A percentile compares a stretch with the other conserved stretches of the same genome.
Evolutionary conservation across 805 yeast species (phyloP).

Genomic region (Ogataea sp.): DNA sequence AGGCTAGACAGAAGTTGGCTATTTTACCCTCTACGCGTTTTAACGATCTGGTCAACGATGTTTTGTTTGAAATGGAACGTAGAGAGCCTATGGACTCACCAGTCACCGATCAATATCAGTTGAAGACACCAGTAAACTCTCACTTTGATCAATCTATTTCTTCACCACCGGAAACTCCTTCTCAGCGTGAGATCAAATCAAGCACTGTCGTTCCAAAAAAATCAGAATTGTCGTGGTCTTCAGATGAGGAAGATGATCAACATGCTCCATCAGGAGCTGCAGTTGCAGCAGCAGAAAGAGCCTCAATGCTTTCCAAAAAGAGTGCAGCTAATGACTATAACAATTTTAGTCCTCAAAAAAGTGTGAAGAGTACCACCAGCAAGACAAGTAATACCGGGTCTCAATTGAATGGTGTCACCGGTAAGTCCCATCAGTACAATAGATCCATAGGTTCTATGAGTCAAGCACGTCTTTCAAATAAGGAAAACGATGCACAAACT

Average conservation of each 20-base stretch:
- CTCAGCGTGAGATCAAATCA: slow-evolving; percentile 35
- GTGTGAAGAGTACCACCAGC: background rate
- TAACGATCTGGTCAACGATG: slow-evolving; percentile 85
- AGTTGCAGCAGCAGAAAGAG: background rate
- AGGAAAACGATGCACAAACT: slow-evolving; percentile 35
- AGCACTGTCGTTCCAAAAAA: slow-evolving; percentile 77
- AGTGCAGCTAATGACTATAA: background rate
- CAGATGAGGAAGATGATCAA: slow-evolving; percentile 66
- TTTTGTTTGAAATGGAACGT: slow-evolving; percentile 77
- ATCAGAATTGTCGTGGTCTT: slow-evolving; percentile 81
- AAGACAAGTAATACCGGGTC: background rate
- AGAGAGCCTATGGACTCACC: slow-evolving; percentile 4
- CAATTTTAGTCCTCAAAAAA: background rate
- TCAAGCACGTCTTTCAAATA: too few species aligned
- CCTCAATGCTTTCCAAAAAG: background rate
- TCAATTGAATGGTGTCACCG: background rate
- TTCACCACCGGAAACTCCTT: slow-evolving; percentile 20
- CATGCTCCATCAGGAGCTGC: background rate
- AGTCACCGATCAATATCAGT: background rate
- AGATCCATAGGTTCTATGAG: too few species aligned
- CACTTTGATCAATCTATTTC: slow-evolving; percentile 1
- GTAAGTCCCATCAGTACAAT: too few species aligned
- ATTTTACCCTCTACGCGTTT: slow-evolving; percentile 76
- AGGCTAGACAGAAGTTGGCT: slow-evolving; percentile 88
- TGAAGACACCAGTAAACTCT: background rate